Conservation (phyloP, 225 moss, liverwort and hornwort species). For the Pseudoscleropodium purum region DNA sequence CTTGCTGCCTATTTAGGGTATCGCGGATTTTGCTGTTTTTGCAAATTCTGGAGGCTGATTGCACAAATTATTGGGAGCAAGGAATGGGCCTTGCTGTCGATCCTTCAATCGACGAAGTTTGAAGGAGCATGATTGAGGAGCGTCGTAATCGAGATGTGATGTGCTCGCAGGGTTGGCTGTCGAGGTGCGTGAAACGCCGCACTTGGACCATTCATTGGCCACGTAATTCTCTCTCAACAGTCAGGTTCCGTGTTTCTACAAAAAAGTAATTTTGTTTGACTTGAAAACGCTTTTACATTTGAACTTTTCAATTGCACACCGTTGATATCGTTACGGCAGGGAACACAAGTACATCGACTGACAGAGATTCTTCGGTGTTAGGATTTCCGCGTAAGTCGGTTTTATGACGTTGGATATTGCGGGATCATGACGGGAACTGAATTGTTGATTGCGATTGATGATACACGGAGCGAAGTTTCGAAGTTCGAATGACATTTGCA, state of each 20-base stretch:
- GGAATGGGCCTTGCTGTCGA: neutral
- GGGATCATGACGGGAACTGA: neutral
- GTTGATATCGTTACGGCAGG: neutral
- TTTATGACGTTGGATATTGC: neutral
- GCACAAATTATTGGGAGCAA: slow-evolving; percentile 7
- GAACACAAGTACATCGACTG: neutral
- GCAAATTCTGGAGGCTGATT: neutral
- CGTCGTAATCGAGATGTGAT: neutral
- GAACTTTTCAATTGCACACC: neutral
- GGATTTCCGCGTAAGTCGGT: neutral
- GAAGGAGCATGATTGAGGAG: neutral
- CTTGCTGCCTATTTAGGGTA: neutral
- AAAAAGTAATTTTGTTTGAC: neutral
- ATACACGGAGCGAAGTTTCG: neutral
- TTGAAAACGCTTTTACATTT: neutral
- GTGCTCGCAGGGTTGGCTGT: neutral
- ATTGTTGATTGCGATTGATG: neutral
- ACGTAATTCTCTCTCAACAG: neutral
- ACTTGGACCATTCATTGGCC: neutral
- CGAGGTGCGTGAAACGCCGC: neutral
- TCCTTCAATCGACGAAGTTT: neutral
- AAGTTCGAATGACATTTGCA: neutral
- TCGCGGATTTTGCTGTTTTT: neutral
- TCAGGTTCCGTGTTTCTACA: neutral
- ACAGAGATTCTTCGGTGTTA: neutral